Base-by-base conservation (phyloP, 1,139 yeast genomes). In the Suhomyces guaymorum region DNA sequence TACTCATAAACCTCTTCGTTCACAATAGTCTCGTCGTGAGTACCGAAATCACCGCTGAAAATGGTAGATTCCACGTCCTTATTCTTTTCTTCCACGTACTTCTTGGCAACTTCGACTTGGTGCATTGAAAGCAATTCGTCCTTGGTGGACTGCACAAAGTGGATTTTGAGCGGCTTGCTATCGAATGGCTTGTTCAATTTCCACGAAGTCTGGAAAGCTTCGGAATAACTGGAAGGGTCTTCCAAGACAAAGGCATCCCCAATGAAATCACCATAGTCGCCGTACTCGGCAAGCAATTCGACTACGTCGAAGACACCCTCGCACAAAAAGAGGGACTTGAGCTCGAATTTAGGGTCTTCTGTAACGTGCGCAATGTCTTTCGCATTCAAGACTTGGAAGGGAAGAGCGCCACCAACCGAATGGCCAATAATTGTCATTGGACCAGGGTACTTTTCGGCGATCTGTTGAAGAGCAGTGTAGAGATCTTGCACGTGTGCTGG, bases 401-500 rank as follows among this genome's bases (percentile, higher is more conserved):
- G 67, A 30, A 88, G 54, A 3, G 86, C 80, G 1, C 92, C 88
- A 0, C 96, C 96, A 2, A 82, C 95, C 1, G 95, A 84, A 57
- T 88, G 96, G 0, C 96, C 96, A 5, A 78, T 67, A 5, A 80
- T 41, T 12, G 68, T 42, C 13, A 60, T 45, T 0, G 35, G 37
- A 2, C 48, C 34, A 1, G 42, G 44, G 29, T 45, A 48, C 5
- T 48, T 32, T 1, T 33, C 13, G 3, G 52, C 42, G 4, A 78
- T 54, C 3, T 48, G 43, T 8, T 49, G 37, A 8, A 85, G 47
- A 0, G 79, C 86, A 0, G 30, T 37, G 1, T 67, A 33, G 3
- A 82, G 76, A 46, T 87, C 96, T 1, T 64, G 35, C 9, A 82
- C 42, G 54, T 85, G 94, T 1, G 43, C 49, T 0, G 96, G 96